phyloP scores from a whole-genome alignment of 2,329 filamentous ascomycete genomes.

The Pyrenophora graminea region DNA sequence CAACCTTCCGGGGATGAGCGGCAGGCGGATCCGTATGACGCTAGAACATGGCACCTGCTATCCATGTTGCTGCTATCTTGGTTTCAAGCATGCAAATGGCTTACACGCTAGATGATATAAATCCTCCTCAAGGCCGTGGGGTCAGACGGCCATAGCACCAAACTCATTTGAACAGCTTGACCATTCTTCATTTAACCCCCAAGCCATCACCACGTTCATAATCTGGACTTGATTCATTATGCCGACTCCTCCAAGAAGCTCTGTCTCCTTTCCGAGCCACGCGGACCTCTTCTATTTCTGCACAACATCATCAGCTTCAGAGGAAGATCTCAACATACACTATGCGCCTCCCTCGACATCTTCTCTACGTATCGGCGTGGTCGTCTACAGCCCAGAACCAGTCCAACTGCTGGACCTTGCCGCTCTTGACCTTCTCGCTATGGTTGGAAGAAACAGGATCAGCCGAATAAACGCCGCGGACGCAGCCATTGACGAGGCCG shows the following conservation, averaged over 20 bases:
- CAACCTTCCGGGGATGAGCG: conserved; percentile 27
- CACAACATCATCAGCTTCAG: conserved; percentile 41
- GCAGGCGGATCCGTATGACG: conserved; percentile 31
- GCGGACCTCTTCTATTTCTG: conserved; percentile 46
- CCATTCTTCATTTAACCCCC: background rate
- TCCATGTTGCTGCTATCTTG: conserved; percentile 10
- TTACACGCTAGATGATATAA: conserved; percentile 29
- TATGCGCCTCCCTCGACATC: conserved; percentile 42
- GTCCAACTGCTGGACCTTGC: conserved; percentile 42
- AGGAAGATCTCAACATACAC: conserved; percentile 40
- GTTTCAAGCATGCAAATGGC: conserved; percentile 14
- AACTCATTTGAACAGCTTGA: background rate
- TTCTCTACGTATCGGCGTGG: conserved; percentile 40
- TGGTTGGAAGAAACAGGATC: conserved; percentile 37
- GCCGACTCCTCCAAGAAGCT: conserved; percentile 41
- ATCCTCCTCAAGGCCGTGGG: conserved; percentile 24
- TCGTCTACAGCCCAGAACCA: conserved; percentile 35
- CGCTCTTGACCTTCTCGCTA: conserved; percentile 40
- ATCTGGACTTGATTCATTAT: conserved; percentile 20
- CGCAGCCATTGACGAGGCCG: conserved; percentile 33
- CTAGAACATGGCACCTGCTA: conserved; percentile 20
- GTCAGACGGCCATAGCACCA: conserved; percentile 9
- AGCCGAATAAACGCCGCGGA: conserved; percentile 29
- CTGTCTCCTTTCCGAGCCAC: conserved; percentile 40
- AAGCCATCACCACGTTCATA: background rate